A percentile compares a stretch with the other conserved stretches of the same genome.
Conservation (phyloP, 768 basidiomycete species). For the Tricholoma furcatifolium region DNA sequence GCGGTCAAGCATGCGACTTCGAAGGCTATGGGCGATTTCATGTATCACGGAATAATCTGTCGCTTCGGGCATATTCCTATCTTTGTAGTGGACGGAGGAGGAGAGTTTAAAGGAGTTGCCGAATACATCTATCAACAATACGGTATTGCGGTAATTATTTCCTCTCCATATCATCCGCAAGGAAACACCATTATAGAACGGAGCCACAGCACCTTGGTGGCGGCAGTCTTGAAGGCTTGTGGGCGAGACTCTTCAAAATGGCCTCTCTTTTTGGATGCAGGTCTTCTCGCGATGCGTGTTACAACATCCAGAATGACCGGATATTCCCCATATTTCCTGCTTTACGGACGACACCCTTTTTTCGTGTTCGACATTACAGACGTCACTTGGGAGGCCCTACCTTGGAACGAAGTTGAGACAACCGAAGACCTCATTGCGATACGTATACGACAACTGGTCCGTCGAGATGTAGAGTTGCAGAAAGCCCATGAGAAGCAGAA, state of each 20-base stretch:
- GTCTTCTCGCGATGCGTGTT: too few species aligned
- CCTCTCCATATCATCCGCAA: too few species aligned
- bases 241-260: not conserved
- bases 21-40: too few species aligned
- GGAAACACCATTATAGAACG: not conserved
- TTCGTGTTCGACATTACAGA: too few species aligned
- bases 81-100: too few species aligned
- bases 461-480: slow-evolving; percentile 16
- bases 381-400: too few species aligned
- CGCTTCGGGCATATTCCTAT: too few species aligned
- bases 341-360: not conserved
- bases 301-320: not conserved
- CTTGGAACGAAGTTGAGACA: slow-evolving; percentile 19
- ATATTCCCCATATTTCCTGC: not conserved
- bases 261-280: not conserved
- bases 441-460: slow-evolving; percentile 15
- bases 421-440: slow-evolving; percentile 24
- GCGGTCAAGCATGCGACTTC: too few species aligned
- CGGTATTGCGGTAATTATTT: too few species aligned
- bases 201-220: not conserved
- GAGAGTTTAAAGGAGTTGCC: too few species aligned
- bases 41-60: too few species aligned
- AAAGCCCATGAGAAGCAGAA: slow-evolving; percentile 10
- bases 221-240: not conserved
- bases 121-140: not conserved